Evolutionary conservation across 768 basidiomycete species (phyloP), one percentile per base, ranked within the genome.

Genomic region (Gymnopilus junonius): DNA sequence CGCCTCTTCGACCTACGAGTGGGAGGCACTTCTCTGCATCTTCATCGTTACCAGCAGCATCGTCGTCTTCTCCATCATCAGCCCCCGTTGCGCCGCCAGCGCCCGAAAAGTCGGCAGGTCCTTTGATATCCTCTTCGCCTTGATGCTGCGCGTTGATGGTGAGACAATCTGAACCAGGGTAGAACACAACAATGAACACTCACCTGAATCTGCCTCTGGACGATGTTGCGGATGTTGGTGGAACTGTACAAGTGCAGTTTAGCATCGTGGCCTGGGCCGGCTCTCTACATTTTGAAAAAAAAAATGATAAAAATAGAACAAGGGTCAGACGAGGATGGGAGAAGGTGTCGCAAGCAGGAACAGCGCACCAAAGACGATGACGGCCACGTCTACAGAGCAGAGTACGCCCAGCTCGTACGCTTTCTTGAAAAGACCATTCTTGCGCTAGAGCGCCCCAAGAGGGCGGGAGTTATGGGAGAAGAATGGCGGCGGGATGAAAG

Each of bases 361-460:
- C 7, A 25, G 62, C 82, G 57, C 45, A 87, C 89, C 89, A 59
- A 90, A 91, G 68, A 90, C 88, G 72, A 90, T 86, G 73, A 90
- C 88, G 0, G 87, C 88, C 31, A 90, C 87, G 66, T 90, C 89
- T 64, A 90, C 89, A 11, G 87, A 89, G 73, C 89, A 91, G 37
- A 90, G 82, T 4, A 91, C 89, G 20, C 89, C 89, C 51, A 90
- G 85, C 72, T 90, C 89, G 71, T 90, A 90, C 0, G 89, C 89
- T 70, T 91, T 91, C 73, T 90, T 91, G 86, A 90, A 90, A 61
- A 90, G 81, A 1, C 89, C 89, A 59, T 89, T 90, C 78, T 91
- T 90, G 67, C 89, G 82, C 89, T 90, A 69, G 17, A 25, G 21
- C 4, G 5, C 23, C 21, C 4, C n/a, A 15, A 3, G 23, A 17